phyloP scores from a whole-genome alignment of 2,329 filamentous ascomycete genomes.

The Penicillium janthinellum region DNA sequence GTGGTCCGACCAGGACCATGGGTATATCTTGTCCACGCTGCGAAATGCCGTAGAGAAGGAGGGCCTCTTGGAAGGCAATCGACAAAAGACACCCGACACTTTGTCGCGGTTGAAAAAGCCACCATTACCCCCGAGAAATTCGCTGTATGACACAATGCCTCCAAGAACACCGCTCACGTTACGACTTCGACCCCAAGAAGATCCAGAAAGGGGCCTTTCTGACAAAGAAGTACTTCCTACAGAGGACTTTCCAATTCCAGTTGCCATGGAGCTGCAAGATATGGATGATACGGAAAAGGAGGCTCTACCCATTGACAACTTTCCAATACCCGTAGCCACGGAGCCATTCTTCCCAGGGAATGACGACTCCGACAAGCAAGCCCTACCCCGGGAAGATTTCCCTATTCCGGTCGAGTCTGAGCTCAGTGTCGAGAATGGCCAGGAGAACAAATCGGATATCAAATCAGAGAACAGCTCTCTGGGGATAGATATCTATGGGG shows the following conservation, averaged over 20 bases:
- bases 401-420: conserved; percentile 2
- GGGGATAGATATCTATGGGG: too few species aligned
- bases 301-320: conserved; percentile 9
- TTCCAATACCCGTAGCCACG: conserved; percentile 14
- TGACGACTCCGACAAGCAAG: conserved; percentile 12
- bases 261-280: conserved; percentile 8
- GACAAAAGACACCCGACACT: neutral
- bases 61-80: conserved; percentile 4
- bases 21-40: conserved; percentile 16
- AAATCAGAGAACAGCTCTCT: neutral
- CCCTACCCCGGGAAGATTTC: neutral
- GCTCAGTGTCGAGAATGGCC: neutral
- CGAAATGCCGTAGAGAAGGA: conserved; percentile 8
- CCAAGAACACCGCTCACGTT: neutral
- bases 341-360: conserved; percentile 6
- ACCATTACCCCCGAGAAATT: neutral
- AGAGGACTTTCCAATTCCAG: conserved; percentile 20
- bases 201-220: neutral
- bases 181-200: neutral
- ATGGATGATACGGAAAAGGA: conserved; percentile 5
- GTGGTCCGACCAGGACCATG: conserved; percentile 12
- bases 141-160: neutral
- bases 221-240: conserved; percentile 9
- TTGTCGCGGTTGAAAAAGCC: neutral
- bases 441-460: neutral